Evolutionary conservation across 1,139 yeast genomes (phyloP).

Genomic region (Nakaseomyces nivariensis): DNA sequence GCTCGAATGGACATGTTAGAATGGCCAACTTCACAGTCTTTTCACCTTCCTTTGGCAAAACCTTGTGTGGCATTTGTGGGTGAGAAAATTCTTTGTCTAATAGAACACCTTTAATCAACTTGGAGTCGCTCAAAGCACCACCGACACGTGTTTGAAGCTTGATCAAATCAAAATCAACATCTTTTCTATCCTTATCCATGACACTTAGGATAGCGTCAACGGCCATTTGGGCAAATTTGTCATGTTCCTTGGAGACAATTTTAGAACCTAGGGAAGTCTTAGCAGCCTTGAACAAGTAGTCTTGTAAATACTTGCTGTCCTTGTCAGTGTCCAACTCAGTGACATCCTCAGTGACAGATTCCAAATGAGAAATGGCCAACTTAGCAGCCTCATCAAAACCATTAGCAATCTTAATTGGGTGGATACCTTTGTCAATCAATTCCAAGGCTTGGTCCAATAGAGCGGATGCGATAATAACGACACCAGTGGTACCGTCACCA

Average conservation of each 20-base stretch:
- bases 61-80: constrained; percentile 89
- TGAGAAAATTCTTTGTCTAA: constrained; percentile 95
- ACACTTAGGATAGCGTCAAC: constrained; percentile 92
- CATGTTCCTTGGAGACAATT: constrained; percentile 89
- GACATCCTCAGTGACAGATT: constrained; percentile 48
- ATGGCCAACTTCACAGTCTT: constrained; percentile 84
- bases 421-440: constrained; percentile 91
- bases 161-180: constrained; percentile 92
- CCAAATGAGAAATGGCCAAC: constrained; percentile 72
- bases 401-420: constrained; percentile 92
- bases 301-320: constrained; percentile 34
- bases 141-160: constrained; percentile 95
- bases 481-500: constrained; percentile 99
- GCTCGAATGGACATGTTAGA: constrained; percentile 96
- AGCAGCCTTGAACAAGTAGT: constrained; percentile 73
- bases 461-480: constrained; percentile 92
- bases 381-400: constrained; percentile 97
- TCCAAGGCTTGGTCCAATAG: constrained; percentile 89
- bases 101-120: constrained; percentile 79
- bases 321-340: constrained; percentile 11
- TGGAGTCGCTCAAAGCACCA: constrained; percentile 80
- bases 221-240: constrained; percentile 91
- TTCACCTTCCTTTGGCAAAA: constrained; percentile 30
- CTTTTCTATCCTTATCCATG: constrained; percentile 84
- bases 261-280: constrained; percentile 92